Conservation (phyloP, 2,329 filamentous ascomycete species). For the Coniochaeta sp. region DNA sequence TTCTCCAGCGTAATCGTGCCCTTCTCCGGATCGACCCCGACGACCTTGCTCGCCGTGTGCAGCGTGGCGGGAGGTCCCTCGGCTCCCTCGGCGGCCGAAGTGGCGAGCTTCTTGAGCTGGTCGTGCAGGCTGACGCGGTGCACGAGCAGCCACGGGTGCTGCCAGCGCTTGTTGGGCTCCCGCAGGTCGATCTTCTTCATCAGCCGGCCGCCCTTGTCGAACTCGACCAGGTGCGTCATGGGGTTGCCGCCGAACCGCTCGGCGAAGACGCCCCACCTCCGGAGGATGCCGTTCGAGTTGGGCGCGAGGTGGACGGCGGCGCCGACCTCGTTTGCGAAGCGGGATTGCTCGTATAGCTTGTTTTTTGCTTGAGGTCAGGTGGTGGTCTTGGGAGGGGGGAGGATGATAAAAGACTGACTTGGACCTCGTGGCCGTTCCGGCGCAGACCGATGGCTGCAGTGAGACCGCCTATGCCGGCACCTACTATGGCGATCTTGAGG, state of each 20-base stretch:
- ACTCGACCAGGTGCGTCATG: constrained; percentile 17
- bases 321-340: constrained; percentile 47
- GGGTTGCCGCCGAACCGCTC: constrained; percentile 28
- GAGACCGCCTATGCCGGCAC: constrained; percentile 45
- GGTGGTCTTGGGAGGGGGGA: background rate
- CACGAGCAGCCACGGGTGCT: constrained; percentile 42
- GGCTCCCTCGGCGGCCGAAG: constrained; percentile 22
- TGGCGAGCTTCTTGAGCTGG: constrained; percentile 39
- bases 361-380: background rate
- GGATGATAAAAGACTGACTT: constrained; percentile 10
- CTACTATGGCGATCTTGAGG: constrained; percentile 21
- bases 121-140: constrained; percentile 48
- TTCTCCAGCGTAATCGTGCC: constrained; percentile 34
- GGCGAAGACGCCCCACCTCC: constrained; percentile 27
- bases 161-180: constrained; percentile 36
- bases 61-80: constrained; percentile 26
- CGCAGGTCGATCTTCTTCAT: constrained; percentile 24
- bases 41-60: constrained; percentile 32
- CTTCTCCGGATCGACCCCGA: constrained; percentile 30
- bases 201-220: constrained; percentile 11
- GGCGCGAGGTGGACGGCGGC: constrained; percentile 58
- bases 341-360: constrained; percentile 42
- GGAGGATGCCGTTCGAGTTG: constrained; percentile 52
- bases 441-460: constrained; percentile 45
- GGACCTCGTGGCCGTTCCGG: constrained; percentile 41